Percentiles rank a stretch among this genome's conserved stretches.
Evolutionary conservation across 805 yeast genomes (phyloP).

Genomic region (Candida wancherniae): DNA sequence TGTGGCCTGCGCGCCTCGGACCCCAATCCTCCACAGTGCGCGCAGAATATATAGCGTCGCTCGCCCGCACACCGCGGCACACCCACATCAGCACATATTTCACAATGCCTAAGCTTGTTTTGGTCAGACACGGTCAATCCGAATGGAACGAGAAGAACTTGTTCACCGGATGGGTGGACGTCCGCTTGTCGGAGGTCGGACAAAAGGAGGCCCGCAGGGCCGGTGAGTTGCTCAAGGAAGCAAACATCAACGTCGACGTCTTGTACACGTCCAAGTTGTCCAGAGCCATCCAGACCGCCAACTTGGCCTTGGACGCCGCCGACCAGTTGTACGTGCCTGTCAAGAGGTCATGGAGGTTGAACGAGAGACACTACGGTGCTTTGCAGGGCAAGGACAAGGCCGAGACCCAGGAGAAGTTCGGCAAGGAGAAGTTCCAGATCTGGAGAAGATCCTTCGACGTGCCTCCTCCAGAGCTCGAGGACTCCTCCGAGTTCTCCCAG

Average conservation of each 20-base stretch:
- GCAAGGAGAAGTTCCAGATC: conserved; percentile 88
- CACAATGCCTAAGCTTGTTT: conserved; percentile 63
- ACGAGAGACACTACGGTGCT: conserved; percentile 99
- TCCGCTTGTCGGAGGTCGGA: conserved; percentile 77
- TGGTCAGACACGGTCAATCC: conserved; percentile 98
- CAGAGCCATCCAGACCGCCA: conserved; percentile 96
- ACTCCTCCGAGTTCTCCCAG: conserved; percentile 78
- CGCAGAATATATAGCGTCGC: conserved; percentile 9
- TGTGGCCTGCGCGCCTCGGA: conserved; percentile 13
- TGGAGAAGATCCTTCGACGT: conserved; percentile 98
- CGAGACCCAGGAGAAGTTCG: conserved; percentile 79
- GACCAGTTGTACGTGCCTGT: conserved; percentile 90
- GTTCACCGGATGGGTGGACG: conserved; percentile 99
- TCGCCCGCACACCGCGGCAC: too few species aligned
- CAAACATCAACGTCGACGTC: conserved; percentile 79
- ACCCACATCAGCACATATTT: background rate
- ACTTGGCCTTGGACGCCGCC: conserved; percentile 84
- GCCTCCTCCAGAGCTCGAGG: conserved; percentile 88
- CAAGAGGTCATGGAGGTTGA: conserved; percentile 94
- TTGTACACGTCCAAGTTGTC: conserved; percentile 86
- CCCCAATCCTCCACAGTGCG: conserved; percentile 18
- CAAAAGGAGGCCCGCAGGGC: conserved; percentile 89
- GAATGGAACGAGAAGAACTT: conserved; percentile 98
- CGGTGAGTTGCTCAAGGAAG: conserved; percentile 85
- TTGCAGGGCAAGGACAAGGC: conserved; percentile 98